phyloP scores from a whole-genome alignment of 306 rosid species.

The Cyamopsis tetragonoloba region DNA sequence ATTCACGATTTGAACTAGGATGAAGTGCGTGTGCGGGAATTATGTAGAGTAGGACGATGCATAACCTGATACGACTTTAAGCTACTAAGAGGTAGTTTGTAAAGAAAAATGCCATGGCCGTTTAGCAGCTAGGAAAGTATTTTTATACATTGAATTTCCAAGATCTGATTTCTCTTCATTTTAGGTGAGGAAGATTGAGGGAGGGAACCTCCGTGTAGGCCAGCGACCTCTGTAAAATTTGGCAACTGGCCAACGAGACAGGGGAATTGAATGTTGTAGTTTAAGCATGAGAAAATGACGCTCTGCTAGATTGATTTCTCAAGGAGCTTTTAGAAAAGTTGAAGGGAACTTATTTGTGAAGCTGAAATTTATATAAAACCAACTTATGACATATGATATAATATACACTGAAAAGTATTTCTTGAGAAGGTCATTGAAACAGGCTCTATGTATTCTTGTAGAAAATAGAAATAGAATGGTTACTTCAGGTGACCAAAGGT shows the following conservation, averaged over 20 bases:
- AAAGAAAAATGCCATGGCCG: neutral
- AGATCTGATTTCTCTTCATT: neutral
- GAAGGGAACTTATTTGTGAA: too few relatives aligned
- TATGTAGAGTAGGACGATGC: neutral
- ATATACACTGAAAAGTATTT: too few relatives aligned
- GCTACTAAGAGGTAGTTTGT: too few relatives aligned
- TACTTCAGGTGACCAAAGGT: neutral
- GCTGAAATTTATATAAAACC: too few relatives aligned
- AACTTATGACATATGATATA: too few relatives aligned
- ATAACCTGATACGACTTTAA: neutral
- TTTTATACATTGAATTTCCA: neutral
- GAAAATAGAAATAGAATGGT: constrained; percentile 7
- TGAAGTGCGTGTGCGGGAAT: neutral
- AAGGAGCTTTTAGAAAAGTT: too few relatives aligned
- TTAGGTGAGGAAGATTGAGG: neutral
- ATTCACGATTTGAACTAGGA: neutral
- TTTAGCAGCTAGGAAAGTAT: neutral
- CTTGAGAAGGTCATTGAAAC: neutral
- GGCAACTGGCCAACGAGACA: neutral
- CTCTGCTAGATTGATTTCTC: neutral
- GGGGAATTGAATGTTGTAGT: neutral
- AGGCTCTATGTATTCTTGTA: neutral
- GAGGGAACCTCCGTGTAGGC: too few relatives aligned
- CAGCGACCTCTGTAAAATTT: neutral
- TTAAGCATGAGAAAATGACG: neutral